A percentile compares a stretch with the other conserved stretches of the same genome.
These are phyloP conservation scores for Colletotrichum neosansevieriae DNA, from an alignment of 2,329 filamentous ascomycete species.

Conservation along the genomic window DNA sequence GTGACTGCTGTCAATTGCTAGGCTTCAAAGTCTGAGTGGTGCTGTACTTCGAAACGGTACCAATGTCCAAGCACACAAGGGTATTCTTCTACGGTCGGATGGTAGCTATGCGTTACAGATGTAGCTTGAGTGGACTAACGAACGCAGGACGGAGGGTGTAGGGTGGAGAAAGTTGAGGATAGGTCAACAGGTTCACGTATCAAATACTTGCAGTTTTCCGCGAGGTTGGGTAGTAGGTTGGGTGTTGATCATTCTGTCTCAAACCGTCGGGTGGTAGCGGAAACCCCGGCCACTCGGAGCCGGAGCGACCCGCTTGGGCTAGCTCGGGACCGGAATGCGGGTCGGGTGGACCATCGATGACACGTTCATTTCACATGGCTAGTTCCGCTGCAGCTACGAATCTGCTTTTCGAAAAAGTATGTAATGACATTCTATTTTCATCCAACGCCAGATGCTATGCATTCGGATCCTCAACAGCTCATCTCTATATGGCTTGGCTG, in stretches of 20 bases:
- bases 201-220: not conserved
- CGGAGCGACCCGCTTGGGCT: conserved; percentile 20
- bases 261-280: not conserved
- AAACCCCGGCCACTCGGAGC: conserved; percentile 21
- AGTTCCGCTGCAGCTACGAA: not conserved
- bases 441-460: too few species aligned
- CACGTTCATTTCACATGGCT: conserved; percentile 23
- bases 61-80: conserved; percentile 13
- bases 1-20: too few species aligned
- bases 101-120: too few species aligned
- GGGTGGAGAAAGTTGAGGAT: not conserved
- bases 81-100: too few species aligned
- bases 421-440: too few species aligned
- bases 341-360: conserved; percentile 37
- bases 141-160: too few species aligned
- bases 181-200: not conserved
- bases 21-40: not conserved
- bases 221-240: conserved; percentile 1
- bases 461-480: too few species aligned
- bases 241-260: not conserved
- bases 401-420: not conserved
- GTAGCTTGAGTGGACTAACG: too few species aligned
- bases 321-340: conserved; percentile 29
- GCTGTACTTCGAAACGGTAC: conserved; percentile 6
- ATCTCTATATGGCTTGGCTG: too few species aligned